phyloP scores from a whole-genome alignment of 2,329 filamentous ascomycete genomes.

The Drechslera avenae region DNA sequence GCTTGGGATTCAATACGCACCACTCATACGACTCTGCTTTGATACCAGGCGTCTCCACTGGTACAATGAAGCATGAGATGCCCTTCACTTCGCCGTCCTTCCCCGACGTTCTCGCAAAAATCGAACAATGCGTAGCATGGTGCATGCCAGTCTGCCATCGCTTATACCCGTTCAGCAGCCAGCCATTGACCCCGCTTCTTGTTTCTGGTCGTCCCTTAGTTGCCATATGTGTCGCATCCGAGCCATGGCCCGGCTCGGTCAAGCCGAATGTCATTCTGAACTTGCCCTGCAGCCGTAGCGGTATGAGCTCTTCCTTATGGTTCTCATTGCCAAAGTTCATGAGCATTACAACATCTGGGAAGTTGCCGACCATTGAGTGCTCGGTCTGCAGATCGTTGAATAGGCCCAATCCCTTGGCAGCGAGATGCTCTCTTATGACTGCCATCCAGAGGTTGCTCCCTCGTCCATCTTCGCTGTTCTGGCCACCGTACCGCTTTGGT shows the following conservation, averaged over 20 bases:
- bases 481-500: slow-evolving; percentile 61
- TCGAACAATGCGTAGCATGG: slow-evolving; percentile 64
- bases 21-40: slow-evolving; percentile 65
- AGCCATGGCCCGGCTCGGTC: slow-evolving; percentile 66
- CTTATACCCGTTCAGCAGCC: slow-evolving; percentile 63
- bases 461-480: slow-evolving; percentile 50
- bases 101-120: slow-evolving; percentile 65
- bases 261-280: slow-evolving; percentile 66
- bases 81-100: slow-evolving; percentile 59
- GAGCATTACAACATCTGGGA: slow-evolving; percentile 67
- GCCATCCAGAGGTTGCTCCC: slow-evolving; percentile 67
- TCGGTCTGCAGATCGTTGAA: slow-evolving; percentile 70
- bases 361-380: slow-evolving; percentile 66
- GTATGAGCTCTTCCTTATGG: slow-evolving; percentile 62
- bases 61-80: slow-evolving; percentile 67
- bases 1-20: slow-evolving; percentile 20
- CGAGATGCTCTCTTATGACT: slow-evolving; percentile 64
- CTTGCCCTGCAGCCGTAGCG: slow-evolving; percentile 57
- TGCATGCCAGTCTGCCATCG: slow-evolving; percentile 71
- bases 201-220: slow-evolving; percentile 57
- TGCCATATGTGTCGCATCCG: slow-evolving; percentile 67
- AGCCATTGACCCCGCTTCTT: slow-evolving; percentile 54
- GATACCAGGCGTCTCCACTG: slow-evolving; percentile 58
- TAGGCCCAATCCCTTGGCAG: slow-evolving; percentile 63
- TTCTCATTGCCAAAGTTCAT: slow-evolving; percentile 62